phyloP scores from a whole-genome alignment of 768 basidiomycete genomes.

The Pleurotus ostreatus region DNA sequence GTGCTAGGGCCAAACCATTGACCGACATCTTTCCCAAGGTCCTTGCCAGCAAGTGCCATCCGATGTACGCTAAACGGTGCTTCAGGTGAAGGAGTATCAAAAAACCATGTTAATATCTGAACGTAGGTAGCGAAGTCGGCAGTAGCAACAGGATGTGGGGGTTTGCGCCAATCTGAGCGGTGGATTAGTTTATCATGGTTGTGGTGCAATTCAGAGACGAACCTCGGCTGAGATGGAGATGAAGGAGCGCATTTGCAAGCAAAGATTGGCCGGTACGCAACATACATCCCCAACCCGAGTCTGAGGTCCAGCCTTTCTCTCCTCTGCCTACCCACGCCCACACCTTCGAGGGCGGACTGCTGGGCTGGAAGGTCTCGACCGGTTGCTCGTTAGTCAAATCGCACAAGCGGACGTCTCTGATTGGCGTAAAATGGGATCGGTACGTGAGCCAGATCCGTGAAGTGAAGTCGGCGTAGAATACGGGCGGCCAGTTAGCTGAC shows the following conservation, averaged over 20 bases:
- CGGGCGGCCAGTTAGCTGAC: slow-evolving; percentile 64
- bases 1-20: slow-evolving; percentile 99
- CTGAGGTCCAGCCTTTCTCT: slow-evolving; percentile 80
- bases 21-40: slow-evolving; percentile 91
- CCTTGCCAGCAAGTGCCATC: slow-evolving; percentile 93
- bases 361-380: slow-evolving; percentile 16
- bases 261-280: slow-evolving; percentile 81
- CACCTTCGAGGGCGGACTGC: slow-evolving; percentile 33
- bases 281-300: slow-evolving; percentile 93
- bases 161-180: slow-evolving; percentile 59
- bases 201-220: slow-evolving; percentile 15
- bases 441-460: slow-evolving; percentile 91
- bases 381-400: slow-evolving; percentile 25
- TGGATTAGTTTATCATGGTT: no score
- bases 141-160: slow-evolving; percentile 53
- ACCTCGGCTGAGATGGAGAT: slow-evolving; percentile 61
- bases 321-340: slow-evolving; percentile 64
- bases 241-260: slow-evolving; percentile 74
- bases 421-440: slow-evolving; percentile 80
- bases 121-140: slow-evolving; percentile 83
- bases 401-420: slow-evolving; percentile 53
- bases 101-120: slow-evolving; percentile 90
- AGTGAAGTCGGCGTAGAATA: slow-evolving; percentile 87
- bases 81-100: slow-evolving; percentile 80
- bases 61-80: slow-evolving; percentile 94